Percentiles rank a stretch among this genome's conserved stretches.
These are phyloP conservation scores for Verticillium klebahnii DNA, from an alignment of 2,329 filamentous ascomycete genomes.

Conservation along the genomic window DNA sequence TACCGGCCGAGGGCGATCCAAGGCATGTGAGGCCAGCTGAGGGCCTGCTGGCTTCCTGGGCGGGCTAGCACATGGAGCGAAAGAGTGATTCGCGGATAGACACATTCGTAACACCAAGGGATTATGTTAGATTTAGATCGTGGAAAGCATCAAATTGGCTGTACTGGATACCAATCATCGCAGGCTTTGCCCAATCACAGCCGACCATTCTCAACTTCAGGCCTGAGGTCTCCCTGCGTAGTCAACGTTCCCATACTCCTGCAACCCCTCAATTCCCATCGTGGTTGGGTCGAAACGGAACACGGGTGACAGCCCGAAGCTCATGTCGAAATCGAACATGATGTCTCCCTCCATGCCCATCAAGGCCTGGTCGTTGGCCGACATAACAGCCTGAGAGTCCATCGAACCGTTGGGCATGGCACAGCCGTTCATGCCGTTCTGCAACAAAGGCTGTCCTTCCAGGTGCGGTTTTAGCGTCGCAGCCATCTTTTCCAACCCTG, in stretches of 20 bases:
- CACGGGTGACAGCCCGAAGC: constrained; percentile 21
- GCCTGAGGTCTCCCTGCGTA: not conserved
- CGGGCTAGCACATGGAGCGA: too few species aligned
- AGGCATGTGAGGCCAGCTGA: constrained; percentile 16
- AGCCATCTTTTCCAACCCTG: constrained; percentile 37
- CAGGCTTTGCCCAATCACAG: not conserved
- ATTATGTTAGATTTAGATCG: not conserved
- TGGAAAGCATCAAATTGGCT: not conserved
- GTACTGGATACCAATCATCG: not conserved
- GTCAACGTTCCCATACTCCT: constrained; percentile 4
- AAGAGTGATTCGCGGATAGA: not conserved
- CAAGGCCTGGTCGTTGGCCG: not conserved
- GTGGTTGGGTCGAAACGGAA: constrained; percentile 21
- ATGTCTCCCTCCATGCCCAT: constrained; percentile 9
- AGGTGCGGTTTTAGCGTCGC: constrained; percentile 7
- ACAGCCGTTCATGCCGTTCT: not conserved
- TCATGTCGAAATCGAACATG: constrained; percentile 20
- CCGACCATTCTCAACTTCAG: not conserved
- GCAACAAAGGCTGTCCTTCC: not conserved
- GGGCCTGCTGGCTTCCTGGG: too few species aligned
- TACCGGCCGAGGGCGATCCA: constrained; percentile 42
- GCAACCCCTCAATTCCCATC: constrained; percentile 1
- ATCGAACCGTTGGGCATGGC: not conserved
- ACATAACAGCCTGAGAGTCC: not conserved
- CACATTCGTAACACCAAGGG: not conserved